These are phyloP conservation scores for Discostella stelligeroides DNA, from an alignment of 108 stramenopile genomes.

Conservation along the genomic window DNA sequence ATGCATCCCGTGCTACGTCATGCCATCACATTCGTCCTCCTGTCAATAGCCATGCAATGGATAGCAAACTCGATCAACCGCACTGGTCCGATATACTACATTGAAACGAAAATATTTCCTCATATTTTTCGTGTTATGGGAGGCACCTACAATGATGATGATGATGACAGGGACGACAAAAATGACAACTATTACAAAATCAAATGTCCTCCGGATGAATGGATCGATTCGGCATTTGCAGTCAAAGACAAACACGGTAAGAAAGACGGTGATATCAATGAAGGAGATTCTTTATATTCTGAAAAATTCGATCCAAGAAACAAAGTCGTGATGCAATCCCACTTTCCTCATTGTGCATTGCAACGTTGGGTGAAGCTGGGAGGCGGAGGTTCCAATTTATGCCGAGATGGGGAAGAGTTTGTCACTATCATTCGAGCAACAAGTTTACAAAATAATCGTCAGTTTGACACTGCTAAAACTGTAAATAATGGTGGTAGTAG, in stretches of 20 bases:
- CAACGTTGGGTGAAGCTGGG: slow-evolving; percentile 9
- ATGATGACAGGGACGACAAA: no score
- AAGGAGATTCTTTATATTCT: not conserved
- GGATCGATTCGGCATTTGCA: not conserved
- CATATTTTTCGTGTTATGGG: no score
- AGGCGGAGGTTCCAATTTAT: not conserved
- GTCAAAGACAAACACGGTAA: not conserved
- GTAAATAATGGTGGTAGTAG: slow-evolving; percentile 5
- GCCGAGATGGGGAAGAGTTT: slow-evolving; percentile 15
- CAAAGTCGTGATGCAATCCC: slow-evolving; percentile 1
- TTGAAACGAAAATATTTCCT: no score
- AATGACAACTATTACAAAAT: no score
- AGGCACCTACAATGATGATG: no score
- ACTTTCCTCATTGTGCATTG: slow-evolving; percentile 21
- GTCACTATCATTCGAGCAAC: slow-evolving; percentile 9
- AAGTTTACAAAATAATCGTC: not conserved
- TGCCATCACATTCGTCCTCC: no score
- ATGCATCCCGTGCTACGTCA: no score
- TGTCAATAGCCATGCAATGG: no score
- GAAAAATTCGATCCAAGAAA: slow-evolving; percentile 11
- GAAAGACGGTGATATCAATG: not conserved
- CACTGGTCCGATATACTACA: no score
- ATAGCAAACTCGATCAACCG: no score
- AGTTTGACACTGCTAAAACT: no score
- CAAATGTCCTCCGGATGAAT: not conserved